Evolutionary conservation across 805 yeast species (phyloP).

Genomic region (Saccharomycopsis olivae): DNA sequence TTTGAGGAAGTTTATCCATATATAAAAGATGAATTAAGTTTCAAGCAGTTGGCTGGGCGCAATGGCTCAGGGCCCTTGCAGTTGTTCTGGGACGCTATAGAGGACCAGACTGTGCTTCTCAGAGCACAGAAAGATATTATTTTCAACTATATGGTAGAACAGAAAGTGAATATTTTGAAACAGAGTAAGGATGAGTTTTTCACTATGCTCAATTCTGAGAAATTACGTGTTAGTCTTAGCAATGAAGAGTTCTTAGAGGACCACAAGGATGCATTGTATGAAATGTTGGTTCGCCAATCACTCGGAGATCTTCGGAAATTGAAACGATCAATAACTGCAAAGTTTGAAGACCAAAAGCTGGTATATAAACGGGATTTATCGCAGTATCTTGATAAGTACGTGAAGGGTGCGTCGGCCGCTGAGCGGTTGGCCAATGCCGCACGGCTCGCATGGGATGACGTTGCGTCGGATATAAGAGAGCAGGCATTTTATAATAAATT

Average conservation of each 20-base stretch:
- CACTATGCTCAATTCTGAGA: conserved; percentile 18
- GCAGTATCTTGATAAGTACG: not conserved
- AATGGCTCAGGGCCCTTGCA: conserved; percentile 72
- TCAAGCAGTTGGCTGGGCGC: conserved; percentile 56
- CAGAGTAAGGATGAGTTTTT: conserved; percentile 8
- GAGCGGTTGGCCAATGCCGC: not conserved
- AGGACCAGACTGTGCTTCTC: conserved; percentile 45
- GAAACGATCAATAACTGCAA: conserved; percentile 19
- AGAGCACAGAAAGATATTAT: conserved; percentile 51
- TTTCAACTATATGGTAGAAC: conserved; percentile 34
- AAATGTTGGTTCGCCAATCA: conserved; percentile 22
- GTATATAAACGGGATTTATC: conserved; percentile 20
- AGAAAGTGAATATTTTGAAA: conserved; percentile 9
- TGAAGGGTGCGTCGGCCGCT: not conserved
- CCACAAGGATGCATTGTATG: conserved; percentile 24
- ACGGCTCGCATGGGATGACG: conserved; percentile 7
- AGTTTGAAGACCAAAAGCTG: conserved; percentile 19
- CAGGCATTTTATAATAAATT: conserved; percentile 3
- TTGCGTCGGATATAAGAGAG: conserved; percentile 1
- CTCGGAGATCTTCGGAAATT: conserved; percentile 19
- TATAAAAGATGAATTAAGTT: conserved; percentile 46
- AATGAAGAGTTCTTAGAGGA: conserved; percentile 23
- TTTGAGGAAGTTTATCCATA: conserved; percentile 48
- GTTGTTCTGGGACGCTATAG: conserved; percentile 63
- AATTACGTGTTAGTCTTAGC: conserved; percentile 14